Percentiles rank a stretch among this genome's conserved stretches.
Evolutionary conservation across 345 rosid species (phyloP).

Genomic region (Rhizophora apiculata): DNA sequence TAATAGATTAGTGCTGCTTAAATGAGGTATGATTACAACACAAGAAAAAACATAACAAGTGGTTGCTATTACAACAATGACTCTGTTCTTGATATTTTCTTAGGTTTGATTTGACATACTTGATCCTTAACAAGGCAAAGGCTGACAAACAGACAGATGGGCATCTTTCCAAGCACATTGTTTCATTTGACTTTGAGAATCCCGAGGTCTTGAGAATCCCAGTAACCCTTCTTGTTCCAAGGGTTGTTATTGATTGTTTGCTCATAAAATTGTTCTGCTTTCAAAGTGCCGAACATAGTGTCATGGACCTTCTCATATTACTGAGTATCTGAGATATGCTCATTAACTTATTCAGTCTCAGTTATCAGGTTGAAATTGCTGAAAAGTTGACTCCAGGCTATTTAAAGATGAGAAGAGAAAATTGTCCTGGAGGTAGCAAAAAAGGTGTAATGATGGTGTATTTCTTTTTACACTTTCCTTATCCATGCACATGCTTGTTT

Average conservation of each 20-base stretch:
- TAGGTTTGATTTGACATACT: constrained; percentile 95
- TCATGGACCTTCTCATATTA: constrained; percentile 64
- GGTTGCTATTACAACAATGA: neutral
- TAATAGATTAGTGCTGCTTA: too few relatives aligned
- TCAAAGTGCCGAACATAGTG: constrained; percentile 71
- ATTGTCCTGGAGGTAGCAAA: constrained; percentile 92
- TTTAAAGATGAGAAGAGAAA: constrained; percentile 88
- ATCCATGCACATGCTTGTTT: neutral
- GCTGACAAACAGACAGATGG: constrained; percentile 91
- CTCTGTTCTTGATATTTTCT: constrained; percentile 18
- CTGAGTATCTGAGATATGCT: constrained; percentile 83
- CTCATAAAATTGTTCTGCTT: constrained; percentile 12
- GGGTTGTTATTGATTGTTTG: neutral
- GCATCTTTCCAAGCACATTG: constrained; percentile 90
- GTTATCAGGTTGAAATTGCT: constrained; percentile 81
- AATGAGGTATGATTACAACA: too few relatives aligned
- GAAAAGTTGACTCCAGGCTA: constrained; percentile 81
- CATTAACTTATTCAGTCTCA: constrained; percentile 75
- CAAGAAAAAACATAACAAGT: too few relatives aligned
- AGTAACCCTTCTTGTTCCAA: neutral
- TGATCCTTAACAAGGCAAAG: constrained; percentile 66
- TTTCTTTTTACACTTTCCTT: neutral
- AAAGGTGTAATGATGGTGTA: constrained; percentile 40
- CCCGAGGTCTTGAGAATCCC: constrained; percentile 55
- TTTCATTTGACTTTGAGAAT: constrained; percentile 75